These are phyloP conservation scores for Epichloe elymi DNA, from an alignment of 2,329 filamentous ascomycete species.

Conservation along the genomic window DNA sequence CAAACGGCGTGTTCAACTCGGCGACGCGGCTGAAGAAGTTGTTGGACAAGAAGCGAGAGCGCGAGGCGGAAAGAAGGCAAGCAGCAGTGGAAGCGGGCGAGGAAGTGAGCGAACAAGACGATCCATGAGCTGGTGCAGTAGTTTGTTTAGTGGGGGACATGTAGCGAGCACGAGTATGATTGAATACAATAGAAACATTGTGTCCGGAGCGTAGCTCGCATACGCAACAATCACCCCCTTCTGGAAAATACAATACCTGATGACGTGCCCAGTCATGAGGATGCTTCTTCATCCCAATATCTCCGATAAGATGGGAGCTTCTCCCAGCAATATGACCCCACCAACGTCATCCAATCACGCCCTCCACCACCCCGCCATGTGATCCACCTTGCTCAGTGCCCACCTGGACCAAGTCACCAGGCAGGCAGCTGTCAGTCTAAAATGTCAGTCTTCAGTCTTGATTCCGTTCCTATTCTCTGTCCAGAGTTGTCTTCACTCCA, in stretches of 20 bases:
- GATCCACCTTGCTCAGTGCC: constrained; percentile 11
- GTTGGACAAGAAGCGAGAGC: constrained; percentile 57
- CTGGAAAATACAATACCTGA: not conserved
- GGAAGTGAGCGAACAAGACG: constrained; percentile 32
- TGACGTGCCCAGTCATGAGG: not conserved
- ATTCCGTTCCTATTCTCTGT: not conserved
- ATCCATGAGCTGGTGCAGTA: constrained; percentile 6
- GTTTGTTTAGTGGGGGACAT: no score
- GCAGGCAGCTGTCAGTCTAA: constrained; percentile 3
- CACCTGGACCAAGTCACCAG: constrained; percentile 8
- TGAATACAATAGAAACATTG: not conserved
- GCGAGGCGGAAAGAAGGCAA: constrained; percentile 43
- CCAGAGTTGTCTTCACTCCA: not conserved
- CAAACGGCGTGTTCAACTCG: constrained; percentile 78
- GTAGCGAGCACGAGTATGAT: not conserved
- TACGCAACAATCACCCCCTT: not conserved
- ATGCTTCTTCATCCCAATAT: not conserved
- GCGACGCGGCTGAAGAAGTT: constrained; percentile 74
- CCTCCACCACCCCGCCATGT: constrained; percentile 13
- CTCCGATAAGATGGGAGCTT: not conserved
- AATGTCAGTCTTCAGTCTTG: not conserved
- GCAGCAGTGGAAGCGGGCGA: constrained; percentile 38
- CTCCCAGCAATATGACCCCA: not conserved
- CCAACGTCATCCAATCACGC: not conserved
- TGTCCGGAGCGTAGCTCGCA: not conserved